These are phyloP conservation scores for Cinnamomum micranthum DNA, from an alignment of 164 flowering plant genomes.

Conservation along the genomic window DNA sequence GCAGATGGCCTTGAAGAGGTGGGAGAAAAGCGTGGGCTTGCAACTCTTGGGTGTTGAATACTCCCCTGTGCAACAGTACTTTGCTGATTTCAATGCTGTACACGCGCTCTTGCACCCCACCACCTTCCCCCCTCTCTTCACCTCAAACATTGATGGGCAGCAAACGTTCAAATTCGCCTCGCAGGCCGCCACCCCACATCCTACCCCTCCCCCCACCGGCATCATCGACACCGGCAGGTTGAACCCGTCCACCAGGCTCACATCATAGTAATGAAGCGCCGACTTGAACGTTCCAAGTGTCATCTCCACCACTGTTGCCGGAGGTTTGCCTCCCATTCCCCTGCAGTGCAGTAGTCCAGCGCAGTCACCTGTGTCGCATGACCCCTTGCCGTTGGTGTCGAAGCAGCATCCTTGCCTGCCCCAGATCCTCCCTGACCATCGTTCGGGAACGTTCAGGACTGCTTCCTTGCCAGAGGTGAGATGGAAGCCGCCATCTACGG, in stretches of 20 bases:
- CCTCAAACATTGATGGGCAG: slow-evolving; percentile 60
- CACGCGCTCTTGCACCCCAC: slow-evolving; percentile 86
- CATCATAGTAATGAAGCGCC: slow-evolving; percentile 61
- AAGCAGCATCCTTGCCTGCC: slow-evolving; percentile 48
- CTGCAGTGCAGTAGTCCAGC: slow-evolving; percentile 42
- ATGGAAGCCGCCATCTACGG: slow-evolving; percentile 69
- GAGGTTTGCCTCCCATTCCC: slow-evolving; percentile 58
- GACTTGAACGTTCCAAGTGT: slow-evolving; percentile 48
- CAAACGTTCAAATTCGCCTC: slow-evolving; percentile 55
- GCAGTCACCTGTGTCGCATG: slow-evolving; percentile 56
- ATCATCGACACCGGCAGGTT: slow-evolving; percentile 76
- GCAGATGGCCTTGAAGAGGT: slow-evolving; percentile 75
- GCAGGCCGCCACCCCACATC: slow-evolving; percentile 52
- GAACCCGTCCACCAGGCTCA: slow-evolving; percentile 78
- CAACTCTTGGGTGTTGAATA: slow-evolving; percentile 49
- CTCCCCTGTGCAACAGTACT: slow-evolving; percentile 78
- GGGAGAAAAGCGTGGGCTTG: slow-evolving; percentile 59
- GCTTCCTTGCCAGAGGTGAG: slow-evolving; percentile 41
- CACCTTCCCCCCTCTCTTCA: slow-evolving; percentile 45
- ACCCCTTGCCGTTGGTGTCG: slow-evolving; percentile 32
- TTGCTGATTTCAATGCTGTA: slow-evolving; percentile 51
- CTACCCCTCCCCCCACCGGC: slow-evolving; percentile 62
- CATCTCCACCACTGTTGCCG: slow-evolving; percentile 67
- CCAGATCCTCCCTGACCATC: slow-evolving; percentile 63
- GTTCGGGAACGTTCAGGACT: slow-evolving; percentile 29